Evolutionary conservation across 1,139 yeast species (phyloP).

Genomic region (Yamadazyma mexicana): DNA sequence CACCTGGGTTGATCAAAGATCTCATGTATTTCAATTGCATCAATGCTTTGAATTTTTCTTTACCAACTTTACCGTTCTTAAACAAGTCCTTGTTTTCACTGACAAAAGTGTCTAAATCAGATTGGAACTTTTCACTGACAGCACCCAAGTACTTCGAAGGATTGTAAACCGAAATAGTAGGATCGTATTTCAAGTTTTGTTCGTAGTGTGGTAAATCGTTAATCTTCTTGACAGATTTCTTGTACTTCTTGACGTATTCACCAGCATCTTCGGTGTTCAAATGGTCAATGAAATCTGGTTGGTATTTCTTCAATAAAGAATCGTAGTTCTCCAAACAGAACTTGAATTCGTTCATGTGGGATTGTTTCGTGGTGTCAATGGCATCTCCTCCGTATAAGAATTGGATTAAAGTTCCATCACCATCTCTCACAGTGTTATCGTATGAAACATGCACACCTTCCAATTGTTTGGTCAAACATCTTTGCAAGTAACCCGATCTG

Average conservation of each 20-base stretch:
- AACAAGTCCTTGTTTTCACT: conserved; percentile 54
- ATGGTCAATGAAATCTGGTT: conserved; percentile 59
- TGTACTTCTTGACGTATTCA: conserved; percentile 77
- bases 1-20: conserved; percentile 93
- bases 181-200: conserved; percentile 74
- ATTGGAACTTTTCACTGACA: conserved; percentile 88
- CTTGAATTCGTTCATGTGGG: conserved; percentile 89
- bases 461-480: conserved; percentile 96
- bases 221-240: conserved; percentile 72
- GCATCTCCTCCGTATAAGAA: conserved; percentile 98
- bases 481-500: conserved; percentile 96
- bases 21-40: conserved; percentile 99
- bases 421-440: conserved; percentile 94
- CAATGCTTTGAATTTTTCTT: conserved; percentile 89
- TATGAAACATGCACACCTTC: conserved; percentile 96
- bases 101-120: conserved; percentile 71
- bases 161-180: conserved; percentile 79
- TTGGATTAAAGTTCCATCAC: conserved; percentile 91
- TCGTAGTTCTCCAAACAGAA: conserved; percentile 93
- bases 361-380: conserved; percentile 90
- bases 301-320: conserved; percentile 80
- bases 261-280: conserved; percentile 82
- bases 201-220: conserved; percentile 60
- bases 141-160: conserved; percentile 92
- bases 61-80: conserved; percentile 59